Conservation (phyloP, 805 yeast genomes). For the Spathaspora passalidarum region DNA sequence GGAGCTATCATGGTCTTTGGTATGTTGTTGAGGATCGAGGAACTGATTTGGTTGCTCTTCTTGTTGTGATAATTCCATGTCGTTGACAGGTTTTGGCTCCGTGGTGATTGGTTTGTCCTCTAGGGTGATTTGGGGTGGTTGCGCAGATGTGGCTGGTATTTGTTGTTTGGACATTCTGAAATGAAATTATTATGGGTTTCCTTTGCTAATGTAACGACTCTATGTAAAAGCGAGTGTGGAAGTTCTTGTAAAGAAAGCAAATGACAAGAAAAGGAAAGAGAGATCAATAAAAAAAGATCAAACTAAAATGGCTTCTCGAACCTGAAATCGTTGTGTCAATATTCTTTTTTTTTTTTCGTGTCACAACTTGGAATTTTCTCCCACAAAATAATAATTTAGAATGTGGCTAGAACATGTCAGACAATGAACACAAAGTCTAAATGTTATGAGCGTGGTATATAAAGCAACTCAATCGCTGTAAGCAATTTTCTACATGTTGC, state of each 20-base stretch:
- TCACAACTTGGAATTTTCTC: neutral
- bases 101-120: neutral
- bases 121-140: neutral
- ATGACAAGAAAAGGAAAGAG: neutral
- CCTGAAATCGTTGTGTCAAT: neutral
- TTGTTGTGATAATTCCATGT: conserved; percentile 1
- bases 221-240: neutral
- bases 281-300: neutral
- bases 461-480: neutral
- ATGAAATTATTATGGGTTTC: neutral
- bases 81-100: conserved; percentile 4
- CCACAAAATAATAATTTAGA: neutral
- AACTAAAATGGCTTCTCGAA: neutral
- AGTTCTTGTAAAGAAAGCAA: neutral
- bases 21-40: conserved; percentile 1
- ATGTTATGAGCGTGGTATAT: neutral
- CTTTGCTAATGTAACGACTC: neutral
- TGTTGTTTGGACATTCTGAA: neutral
- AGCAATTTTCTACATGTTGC: too few relatives aligned
- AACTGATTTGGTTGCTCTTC: conserved; percentile 1
- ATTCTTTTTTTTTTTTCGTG: neutral
- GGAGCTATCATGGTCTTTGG: neutral
- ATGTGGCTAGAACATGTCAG: neutral
- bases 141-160: neutral
- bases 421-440: neutral